Percentiles rank a stretch among this genome's conserved stretches.
These are phyloP conservation scores for Simplicillium aogashimaense DNA, from an alignment of 2,329 filamentous ascomycete species.

Conservation along the genomic window DNA sequence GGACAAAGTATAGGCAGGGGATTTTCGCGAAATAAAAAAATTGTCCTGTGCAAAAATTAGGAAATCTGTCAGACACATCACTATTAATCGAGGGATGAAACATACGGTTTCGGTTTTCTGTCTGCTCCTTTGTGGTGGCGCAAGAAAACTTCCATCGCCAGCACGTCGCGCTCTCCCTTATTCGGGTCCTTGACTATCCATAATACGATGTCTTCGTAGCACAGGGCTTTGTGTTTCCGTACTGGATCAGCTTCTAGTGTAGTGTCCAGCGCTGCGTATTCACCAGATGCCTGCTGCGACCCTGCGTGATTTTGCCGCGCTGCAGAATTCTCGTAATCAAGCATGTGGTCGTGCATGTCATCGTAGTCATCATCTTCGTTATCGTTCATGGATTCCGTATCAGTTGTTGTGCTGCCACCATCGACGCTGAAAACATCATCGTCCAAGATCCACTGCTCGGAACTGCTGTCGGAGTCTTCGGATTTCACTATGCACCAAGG, in stretches of 20 bases:
- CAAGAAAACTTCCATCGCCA: slow-evolving; percentile 7
- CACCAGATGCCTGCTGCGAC: no score
- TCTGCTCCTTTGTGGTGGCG: slow-evolving; percentile 6
- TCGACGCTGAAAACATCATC: neutral
- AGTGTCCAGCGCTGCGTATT: no score
- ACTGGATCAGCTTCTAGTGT: neutral
- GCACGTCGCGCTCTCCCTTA: slow-evolving; percentile 3
- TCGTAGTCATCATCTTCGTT: slow-evolving; percentile 1
- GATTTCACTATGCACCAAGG: neutral
- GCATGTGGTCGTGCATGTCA: neutral
- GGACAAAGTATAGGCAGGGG: slow-evolving; percentile 5
- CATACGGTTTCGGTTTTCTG: slow-evolving; percentile 5
- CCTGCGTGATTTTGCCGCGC: neutral
- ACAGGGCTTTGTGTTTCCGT: slow-evolving; percentile 4
- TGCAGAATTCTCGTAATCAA: neutral
- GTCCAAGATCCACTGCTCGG: neutral
- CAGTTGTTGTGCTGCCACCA: neutral
- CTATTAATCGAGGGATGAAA: neutral
- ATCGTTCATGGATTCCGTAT: slow-evolving; percentile 1
- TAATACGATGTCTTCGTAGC: slow-evolving; percentile 6
- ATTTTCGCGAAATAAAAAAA: slow-evolving; percentile 7
- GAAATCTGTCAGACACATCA: neutral
- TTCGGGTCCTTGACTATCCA: slow-evolving; percentile 5
- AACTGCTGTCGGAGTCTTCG: neutral
- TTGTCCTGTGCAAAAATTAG: slow-evolving; percentile 1